A percentile compares a stretch with the other conserved stretches of the same genome.
These are phyloP conservation scores for Alternaria ethzedia DNA, from an alignment of 2,329 filamentous ascomycete genomes.

Conservation along the genomic window DNA sequence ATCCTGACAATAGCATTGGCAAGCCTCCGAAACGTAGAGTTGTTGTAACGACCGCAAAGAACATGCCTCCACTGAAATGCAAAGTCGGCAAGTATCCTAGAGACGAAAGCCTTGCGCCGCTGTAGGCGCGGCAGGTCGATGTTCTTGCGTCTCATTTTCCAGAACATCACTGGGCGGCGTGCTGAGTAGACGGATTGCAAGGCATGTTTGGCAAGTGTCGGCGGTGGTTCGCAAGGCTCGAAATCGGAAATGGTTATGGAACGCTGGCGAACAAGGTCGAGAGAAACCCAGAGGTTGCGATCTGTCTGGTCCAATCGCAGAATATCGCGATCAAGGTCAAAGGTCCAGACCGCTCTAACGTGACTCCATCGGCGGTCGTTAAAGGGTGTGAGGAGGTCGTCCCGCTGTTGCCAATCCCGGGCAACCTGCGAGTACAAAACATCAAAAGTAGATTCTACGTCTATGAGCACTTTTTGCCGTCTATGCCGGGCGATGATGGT, in stretches of 20 bases:
- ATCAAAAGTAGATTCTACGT: constrained; percentile 18
- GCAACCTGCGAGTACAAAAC: constrained; percentile 10
- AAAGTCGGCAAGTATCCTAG: constrained; percentile 18
- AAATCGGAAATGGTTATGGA: constrained; percentile 19
- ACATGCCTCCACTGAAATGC: constrained; percentile 22
- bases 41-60: constrained; percentile 17
- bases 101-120: constrained; percentile 16
- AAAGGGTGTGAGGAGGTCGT: constrained; percentile 16
- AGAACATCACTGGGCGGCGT: constrained; percentile 3
- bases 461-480: constrained; percentile 8
- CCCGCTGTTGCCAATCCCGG: constrained; percentile 15
- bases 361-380: constrained; percentile 9
- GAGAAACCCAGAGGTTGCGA: constrained; percentile 7
- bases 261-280: constrained; percentile 18
- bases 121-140: constrained; percentile 10
- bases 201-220: constrained; percentile 2
- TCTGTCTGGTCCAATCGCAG: constrained; percentile 15
- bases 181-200: constrained; percentile 6
- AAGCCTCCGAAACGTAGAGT: constrained; percentile 18
- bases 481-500: not conserved
- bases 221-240: constrained; percentile 14
- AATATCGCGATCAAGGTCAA: constrained; percentile 20
- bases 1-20: constrained; percentile 16
- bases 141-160: constrained; percentile 11
- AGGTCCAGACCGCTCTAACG: constrained; percentile 12